Base-by-base conservation (phyloP, 441 rosid species). In the Adansonia gregorii region DNA sequence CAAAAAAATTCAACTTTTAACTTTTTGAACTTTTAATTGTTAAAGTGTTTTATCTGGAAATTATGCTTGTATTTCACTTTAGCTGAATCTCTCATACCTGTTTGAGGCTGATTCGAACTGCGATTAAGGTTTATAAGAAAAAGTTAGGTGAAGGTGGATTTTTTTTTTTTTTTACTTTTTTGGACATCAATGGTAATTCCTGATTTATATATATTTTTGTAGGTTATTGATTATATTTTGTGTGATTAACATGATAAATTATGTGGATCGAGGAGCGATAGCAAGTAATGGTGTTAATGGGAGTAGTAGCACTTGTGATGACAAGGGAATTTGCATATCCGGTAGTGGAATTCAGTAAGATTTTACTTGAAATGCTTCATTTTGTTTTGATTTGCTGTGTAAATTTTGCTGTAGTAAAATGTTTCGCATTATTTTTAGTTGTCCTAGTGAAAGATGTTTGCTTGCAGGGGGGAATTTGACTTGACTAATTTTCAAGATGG, bases 231-330 rank as follows among this genome's bases (percentile, higher is more conserved):
- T 86, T 2, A 81, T 88, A n/a, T 86, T 91, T 78, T 89, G 91
- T 78, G 81, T 89, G 35, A 78, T 91, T 43, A 91, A 88, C 84
- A 74, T 91, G 89, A 58, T 91, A 15, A 91, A 86, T 81, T 91
- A 91, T 19, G 82, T 89, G 80, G 95, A 89, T 83, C 91, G 93
- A 73, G 92, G 93, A 80, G 88, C 87, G 22, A 91, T 91, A 45
- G 93, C 95, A 1, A 91, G 93, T 72, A 91, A 91, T 52, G 95
- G 93, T 78, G 93, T 91, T 20, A 91, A 91, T 59, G 95, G 95
- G 71, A 85, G 88, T 77, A 54, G 67, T 35, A 73, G 75, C 60
- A 80, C 79, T 2, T 91, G 95, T 77, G 85, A 89, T 60, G 79
- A 83, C 66, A 85, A 87, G 74, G 93, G 96, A n/a, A 70, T 79